Evolutionary conservation across 257 asterid species (phyloP).

Genomic region (Fraxinus americana): DNA sequence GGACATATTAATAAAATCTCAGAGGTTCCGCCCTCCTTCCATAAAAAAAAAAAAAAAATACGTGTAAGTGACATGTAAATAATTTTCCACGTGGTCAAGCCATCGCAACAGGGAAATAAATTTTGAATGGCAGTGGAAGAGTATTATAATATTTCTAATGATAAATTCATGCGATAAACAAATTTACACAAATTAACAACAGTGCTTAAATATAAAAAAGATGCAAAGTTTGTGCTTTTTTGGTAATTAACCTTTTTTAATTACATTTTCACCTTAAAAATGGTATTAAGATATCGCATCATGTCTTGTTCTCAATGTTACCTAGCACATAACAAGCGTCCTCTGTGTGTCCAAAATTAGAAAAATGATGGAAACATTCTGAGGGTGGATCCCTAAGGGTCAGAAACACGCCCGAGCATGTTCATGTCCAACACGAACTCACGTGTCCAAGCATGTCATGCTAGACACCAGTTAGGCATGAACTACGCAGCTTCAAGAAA

Average conservation of each 20-base stretch:
- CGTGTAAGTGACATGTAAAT: background rate
- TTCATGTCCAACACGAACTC: background rate
- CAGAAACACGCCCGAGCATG: background rate
- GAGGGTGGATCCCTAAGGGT: background rate
- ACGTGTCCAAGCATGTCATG: background rate
- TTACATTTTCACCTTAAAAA: background rate
- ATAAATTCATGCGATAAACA: background rate
- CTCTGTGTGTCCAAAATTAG: background rate
- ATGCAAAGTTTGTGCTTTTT: background rate
- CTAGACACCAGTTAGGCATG: too few species aligned
- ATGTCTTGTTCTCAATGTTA: background rate
- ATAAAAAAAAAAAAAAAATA: too few species aligned
- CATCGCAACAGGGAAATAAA: background rate
- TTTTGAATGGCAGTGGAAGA: background rate
- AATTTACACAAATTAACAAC: too few species aligned
- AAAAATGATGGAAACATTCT: background rate
- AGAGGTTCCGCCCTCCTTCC: too few species aligned
- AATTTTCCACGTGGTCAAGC: background rate
- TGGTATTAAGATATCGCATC: background rate
- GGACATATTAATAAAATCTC: too few species aligned
- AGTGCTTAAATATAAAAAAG: too few species aligned
- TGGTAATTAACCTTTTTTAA: background rate
- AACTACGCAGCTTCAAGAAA: background rate
- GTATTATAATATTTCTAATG: background rate
- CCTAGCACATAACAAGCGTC: background rate